Evolutionary conservation across 2,329 filamentous ascomycete genomes (phyloP).

Genomic region (Colletotrichum sp.): DNA sequence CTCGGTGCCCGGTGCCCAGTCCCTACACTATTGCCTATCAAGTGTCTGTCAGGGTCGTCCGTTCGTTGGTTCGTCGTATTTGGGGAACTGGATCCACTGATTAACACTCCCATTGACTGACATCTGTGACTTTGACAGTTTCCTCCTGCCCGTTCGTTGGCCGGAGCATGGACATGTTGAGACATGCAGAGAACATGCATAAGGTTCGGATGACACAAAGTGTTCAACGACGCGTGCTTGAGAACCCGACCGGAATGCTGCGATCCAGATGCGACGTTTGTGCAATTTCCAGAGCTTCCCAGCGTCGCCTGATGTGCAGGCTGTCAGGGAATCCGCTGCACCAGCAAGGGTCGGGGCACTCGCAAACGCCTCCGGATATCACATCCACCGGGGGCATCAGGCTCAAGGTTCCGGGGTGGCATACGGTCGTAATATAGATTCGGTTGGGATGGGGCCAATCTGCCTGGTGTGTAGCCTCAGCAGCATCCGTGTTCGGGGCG

Average conservation of each 20-base stretch:
- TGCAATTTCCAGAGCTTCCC: background rate
- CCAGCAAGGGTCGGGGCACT: slow-evolving; percentile 16
- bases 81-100: background rate
- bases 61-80: background rate
- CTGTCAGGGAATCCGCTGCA: slow-evolving; percentile 5
- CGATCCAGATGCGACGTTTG: background rate
- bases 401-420: background rate
- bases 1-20: background rate
- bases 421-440: background rate
- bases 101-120: background rate
- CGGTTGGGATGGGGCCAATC: background rate
- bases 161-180: background rate
- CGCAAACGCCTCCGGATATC: background rate
- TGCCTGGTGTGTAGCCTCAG: background rate
- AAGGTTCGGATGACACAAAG: background rate
- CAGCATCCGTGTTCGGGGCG: background rate
- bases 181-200: background rate
- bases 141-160: background rate
- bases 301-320: background rate
- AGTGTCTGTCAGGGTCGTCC: background rate
- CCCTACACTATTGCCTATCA: background rate
- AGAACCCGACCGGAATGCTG: background rate
- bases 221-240: background rate
- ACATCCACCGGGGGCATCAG: background rate
- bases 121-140: background rate